These are phyloP conservation scores for Cryptococcus sp. DNA, from an alignment of 1,284 basidiomycete genomes.

Conservation along the genomic window DNA sequence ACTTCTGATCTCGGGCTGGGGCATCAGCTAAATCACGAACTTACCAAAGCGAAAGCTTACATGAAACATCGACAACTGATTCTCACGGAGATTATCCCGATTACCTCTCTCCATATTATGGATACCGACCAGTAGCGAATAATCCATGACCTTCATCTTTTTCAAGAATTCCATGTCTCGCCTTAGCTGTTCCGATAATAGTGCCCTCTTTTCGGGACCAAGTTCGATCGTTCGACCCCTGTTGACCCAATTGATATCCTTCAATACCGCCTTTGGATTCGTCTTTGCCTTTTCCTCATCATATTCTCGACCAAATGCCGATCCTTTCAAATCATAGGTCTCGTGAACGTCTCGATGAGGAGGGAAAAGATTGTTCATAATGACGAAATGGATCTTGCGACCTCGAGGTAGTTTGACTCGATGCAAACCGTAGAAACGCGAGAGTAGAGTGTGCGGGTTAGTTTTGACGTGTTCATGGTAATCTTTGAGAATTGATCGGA, in stretches of 20 bases:
- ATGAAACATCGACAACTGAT: constrained; percentile 86
- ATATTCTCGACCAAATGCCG: constrained; percentile 82
- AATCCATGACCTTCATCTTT: constrained; percentile 88
- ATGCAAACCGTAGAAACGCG: constrained; percentile 93
- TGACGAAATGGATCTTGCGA: constrained; percentile 96
- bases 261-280: constrained; percentile 84
- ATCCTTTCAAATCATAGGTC: constrained; percentile 95
- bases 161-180: constrained; percentile 83
- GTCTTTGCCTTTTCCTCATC: constrained; percentile 74
- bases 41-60: constrained; percentile 46
- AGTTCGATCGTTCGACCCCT: constrained; percentile 72
- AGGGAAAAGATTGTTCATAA: constrained; percentile 99
- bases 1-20: constrained; percentile 61
- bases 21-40: constrained; percentile 1
- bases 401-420: constrained; percentile 93
- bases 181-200: constrained; percentile 83
- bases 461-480: constrained; percentile 83
- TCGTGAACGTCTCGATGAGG: constrained; percentile 97
- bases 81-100: constrained; percentile 80
- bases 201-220: constrained; percentile 87
- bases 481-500: constrained; percentile 74
- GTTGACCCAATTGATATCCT: constrained; percentile 96
- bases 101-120: constrained; percentile 90
- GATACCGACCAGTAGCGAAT: constrained; percentile 87
- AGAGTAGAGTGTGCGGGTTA: constrained; percentile 91